Evolutionary conservation across 2,329 filamentous ascomycete genomes (phyloP).

Genomic region (Beauveria australis): DNA sequence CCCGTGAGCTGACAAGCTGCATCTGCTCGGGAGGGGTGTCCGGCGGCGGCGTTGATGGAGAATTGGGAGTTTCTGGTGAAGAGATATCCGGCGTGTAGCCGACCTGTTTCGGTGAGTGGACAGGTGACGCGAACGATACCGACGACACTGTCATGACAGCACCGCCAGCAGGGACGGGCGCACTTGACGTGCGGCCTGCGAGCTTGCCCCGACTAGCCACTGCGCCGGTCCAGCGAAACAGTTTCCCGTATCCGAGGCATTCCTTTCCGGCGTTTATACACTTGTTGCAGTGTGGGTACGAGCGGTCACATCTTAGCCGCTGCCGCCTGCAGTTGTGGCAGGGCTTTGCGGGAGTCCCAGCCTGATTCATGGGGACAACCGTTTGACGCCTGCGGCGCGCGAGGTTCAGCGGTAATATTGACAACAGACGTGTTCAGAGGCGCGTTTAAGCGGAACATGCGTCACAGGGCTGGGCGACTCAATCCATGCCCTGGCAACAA

Average conservation of each 20-base stretch:
- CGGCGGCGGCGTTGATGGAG: neutral
- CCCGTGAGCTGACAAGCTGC: slow-evolving; percentile 21
- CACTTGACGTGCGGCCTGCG: slow-evolving; percentile 31
- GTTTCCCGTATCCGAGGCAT: slow-evolving; percentile 45
- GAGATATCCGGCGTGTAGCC: neutral
- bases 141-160: neutral
- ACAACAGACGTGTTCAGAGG: neutral
- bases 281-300: slow-evolving; percentile 43
- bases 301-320: slow-evolving; percentile 44
- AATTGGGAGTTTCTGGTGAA: neutral
- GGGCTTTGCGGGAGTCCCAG: slow-evolving; percentile 24
- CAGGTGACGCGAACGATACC: neutral
- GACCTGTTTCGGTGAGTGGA: neutral
- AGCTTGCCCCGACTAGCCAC: slow-evolving; percentile 35
- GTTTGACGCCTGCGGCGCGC: neutral
- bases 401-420: neutral
- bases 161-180: slow-evolving; percentile 15
- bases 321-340: slow-evolving; percentile 49
- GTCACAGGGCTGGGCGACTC: neutral
- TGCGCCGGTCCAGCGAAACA: slow-evolving; percentile 45
- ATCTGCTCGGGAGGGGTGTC: slow-evolving; percentile 8
- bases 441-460: neutral
- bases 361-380: slow-evolving; percentile 3
- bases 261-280: slow-evolving; percentile 39
- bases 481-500: neutral